Percentiles rank a stretch among this genome's conserved stretches.
These are phyloP conservation scores for Diplodia intermedia DNA, from an alignment of 2,329 filamentous ascomycete species.

Conservation along the genomic window DNA sequence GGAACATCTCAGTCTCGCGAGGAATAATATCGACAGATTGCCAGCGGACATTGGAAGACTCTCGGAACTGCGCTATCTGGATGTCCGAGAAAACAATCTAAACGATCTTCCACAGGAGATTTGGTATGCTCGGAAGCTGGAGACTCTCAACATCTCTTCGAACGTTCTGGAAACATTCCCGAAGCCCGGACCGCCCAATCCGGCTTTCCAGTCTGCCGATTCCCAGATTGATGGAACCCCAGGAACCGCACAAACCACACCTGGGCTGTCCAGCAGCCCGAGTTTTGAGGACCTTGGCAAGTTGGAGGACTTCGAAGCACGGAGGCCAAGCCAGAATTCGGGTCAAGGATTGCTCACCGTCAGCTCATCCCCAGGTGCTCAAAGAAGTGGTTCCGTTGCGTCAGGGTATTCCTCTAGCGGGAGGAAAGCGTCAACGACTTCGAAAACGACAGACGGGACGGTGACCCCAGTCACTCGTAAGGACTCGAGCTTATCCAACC, in stretches of 20 bases:
- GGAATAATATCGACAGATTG: slow-evolving; percentile 84
- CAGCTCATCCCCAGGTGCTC: slow-evolving; percentile 69
- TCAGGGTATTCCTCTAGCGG: slow-evolving; percentile 79
- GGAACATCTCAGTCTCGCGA: slow-evolving; percentile 91
- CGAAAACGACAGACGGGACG: slow-evolving; percentile 66
- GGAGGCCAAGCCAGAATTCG: slow-evolving; percentile 86
- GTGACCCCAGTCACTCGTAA: slow-evolving; percentile 72
- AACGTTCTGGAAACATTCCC: slow-evolving; percentile 92
- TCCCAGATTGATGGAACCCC: slow-evolving; percentile 50
- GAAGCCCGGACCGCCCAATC: slow-evolving; percentile 65
- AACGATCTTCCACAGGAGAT: slow-evolving; percentile 86
- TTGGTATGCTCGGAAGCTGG: slow-evolving; percentile 92
- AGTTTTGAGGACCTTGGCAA: slow-evolving; percentile 80
- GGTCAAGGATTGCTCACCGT: slow-evolving; percentile 73
- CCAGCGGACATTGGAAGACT: slow-evolving; percentile 89
- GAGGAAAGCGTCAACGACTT: slow-evolving; percentile 85
- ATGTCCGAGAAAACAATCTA: slow-evolving; percentile 93
- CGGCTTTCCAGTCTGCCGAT: slow-evolving; percentile 34
- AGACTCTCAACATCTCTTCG: slow-evolving; percentile 92
- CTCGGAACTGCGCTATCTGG: slow-evolving; percentile 80
- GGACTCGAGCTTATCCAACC: slow-evolving; percentile 84
- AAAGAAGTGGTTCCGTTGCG: slow-evolving; percentile 82
- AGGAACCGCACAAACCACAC: slow-evolving; percentile 48
- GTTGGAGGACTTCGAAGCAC: slow-evolving; percentile 66
- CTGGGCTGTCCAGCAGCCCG: slow-evolving; percentile 57